These are phyloP conservation scores for Acorus calamus DNA, from an alignment of 106 monocot species.

Conservation along the genomic window DNA sequence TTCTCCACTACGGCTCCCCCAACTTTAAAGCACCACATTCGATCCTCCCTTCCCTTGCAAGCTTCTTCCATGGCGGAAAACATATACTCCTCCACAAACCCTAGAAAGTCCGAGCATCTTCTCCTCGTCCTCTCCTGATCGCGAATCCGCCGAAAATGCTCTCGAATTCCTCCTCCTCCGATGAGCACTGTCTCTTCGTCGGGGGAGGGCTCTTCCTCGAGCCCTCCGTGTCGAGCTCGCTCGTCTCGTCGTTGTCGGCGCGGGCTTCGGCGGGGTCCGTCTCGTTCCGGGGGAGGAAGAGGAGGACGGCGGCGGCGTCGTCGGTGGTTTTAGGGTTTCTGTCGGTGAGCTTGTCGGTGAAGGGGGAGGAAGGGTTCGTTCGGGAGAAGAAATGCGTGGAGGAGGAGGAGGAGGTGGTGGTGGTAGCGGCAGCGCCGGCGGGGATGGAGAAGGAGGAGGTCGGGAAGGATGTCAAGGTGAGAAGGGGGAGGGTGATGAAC, in stretches of 20 bases:
- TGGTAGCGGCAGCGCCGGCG: constrained; percentile 8
- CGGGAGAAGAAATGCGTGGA: constrained; percentile 11
- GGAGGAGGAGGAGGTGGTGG: constrained; percentile 7
- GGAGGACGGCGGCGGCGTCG: neutral
- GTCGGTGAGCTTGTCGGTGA: constrained; percentile 81
- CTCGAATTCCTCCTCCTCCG: too few relatives aligned
- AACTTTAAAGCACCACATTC: too few relatives aligned
- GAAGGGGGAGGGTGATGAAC: constrained; percentile 56
- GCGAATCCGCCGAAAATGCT: too few relatives aligned
- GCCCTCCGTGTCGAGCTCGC: constrained; percentile 9
- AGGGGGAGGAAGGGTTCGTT: constrained; percentile 30
- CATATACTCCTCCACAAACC: too few relatives aligned
- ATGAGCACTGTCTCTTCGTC: neutral
- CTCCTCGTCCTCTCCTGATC: too few relatives aligned
- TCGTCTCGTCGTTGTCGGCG: constrained; percentile 23
- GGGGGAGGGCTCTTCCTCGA: constrained; percentile 68
- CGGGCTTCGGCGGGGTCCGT: constrained; percentile 5
- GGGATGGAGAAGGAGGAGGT: constrained; percentile 7
- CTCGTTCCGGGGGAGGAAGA: neutral
- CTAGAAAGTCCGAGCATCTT: too few relatives aligned
- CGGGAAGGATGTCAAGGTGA: constrained; percentile 1
- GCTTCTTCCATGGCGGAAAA: neutral
- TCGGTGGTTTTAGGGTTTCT: constrained; percentile 23
- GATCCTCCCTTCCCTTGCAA: constrained; percentile 2
- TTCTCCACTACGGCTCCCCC: too few relatives aligned